A percentile compares a stretch with the other conserved stretches of the same genome.
Evolutionary conservation across 2,329 filamentous ascomycete species (phyloP).

Genomic region (Pseudogymnoascus sp.): DNA sequence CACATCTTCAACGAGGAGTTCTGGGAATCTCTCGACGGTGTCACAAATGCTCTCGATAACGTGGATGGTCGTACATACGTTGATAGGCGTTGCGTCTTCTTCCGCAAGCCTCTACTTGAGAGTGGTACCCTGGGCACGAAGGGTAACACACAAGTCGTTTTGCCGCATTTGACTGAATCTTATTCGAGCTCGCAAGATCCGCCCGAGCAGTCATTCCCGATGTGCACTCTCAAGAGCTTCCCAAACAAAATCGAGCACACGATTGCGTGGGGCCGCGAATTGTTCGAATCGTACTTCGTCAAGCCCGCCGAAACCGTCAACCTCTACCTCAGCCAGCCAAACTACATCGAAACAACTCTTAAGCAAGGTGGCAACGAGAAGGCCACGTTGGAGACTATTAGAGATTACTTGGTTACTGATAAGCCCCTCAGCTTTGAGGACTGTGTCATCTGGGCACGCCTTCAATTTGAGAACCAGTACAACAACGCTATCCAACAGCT

Average conservation of each 20-base stretch:
- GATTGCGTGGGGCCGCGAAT: slow-evolving; percentile 93
- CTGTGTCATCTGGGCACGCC: slow-evolving; percentile 90
- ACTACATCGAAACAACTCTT: slow-evolving; percentile 78
- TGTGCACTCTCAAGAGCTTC: slow-evolving; percentile 96
- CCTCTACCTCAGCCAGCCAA: slow-evolving; percentile 81
- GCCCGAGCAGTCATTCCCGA: slow-evolving; percentile 96
- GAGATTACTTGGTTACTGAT: slow-evolving; percentile 83
- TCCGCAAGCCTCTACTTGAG: slow-evolving; percentile 92
- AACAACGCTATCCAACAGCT: slow-evolving; percentile 95
- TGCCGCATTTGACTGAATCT: slow-evolving; percentile 86
- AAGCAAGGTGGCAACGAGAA: slow-evolving; percentile 95
- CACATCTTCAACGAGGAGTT: slow-evolving; percentile 90
- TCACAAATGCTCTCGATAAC: slow-evolving; percentile 96
- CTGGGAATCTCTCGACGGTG: slow-evolving; percentile 78
- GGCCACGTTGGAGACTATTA: slow-evolving; percentile 80
- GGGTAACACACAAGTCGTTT: slow-evolving; percentile 93
- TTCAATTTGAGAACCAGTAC: slow-evolving; percentile 92
- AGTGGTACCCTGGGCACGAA: slow-evolving; percentile 98
- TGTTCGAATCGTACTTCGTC: slow-evolving; percentile 91
- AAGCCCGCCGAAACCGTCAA: slow-evolving; percentile 92
- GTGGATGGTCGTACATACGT: slow-evolving; percentile 96
- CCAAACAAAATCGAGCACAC: slow-evolving; percentile 98
- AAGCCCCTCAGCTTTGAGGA: slow-evolving; percentile 91
- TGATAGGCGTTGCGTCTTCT: slow-evolving; percentile 93
- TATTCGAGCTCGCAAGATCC: slow-evolving; percentile 97